These are phyloP conservation scores for Funneliformis geosporum DNA, from an alignment of 192 early-diverging fungal species.

Conservation along the genomic window DNA sequence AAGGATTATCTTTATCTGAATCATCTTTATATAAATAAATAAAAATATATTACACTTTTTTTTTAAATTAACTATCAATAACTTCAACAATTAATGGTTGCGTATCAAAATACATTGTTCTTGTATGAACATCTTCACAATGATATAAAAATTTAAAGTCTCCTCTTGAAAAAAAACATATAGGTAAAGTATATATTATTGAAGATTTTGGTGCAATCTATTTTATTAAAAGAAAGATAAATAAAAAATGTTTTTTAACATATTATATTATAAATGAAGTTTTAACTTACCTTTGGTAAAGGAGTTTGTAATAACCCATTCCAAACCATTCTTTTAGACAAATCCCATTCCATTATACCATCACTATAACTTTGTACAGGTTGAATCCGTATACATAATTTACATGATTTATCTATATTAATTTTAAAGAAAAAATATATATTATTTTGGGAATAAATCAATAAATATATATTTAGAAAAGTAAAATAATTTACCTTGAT, in stretches of 20 bases:
- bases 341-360: constrained; percentile 56
- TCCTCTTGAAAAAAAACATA: constrained; percentile 58
- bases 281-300: constrained; percentile 48
- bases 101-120: constrained; percentile 54
- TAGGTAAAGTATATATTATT: constrained; percentile 48
- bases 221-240: background rate
- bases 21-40: too few species aligned
- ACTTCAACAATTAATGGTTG: constrained; percentile 51
- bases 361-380: constrained; percentile 56
- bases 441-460: background rate
- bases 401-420: constrained; percentile 31
- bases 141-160: constrained; percentile 60
- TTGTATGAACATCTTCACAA: constrained; percentile 54
- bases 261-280: background rate
- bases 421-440: background rate
- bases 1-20: too few species aligned
- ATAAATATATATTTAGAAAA: background rate
- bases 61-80: constrained; percentile 24
- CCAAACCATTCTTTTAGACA: constrained; percentile 50
- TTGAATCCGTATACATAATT: constrained; percentile 56
- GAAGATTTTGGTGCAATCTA: constrained; percentile 55
- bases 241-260: background rate
- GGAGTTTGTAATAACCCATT: constrained; percentile 56
- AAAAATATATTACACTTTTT: too few species aligned
- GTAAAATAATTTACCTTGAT: constrained; percentile 47